Evolutionary conservation across 2,329 filamentous ascomycete genomes (phyloP), one percentile per base, ranked within the genome.

Genomic region (Leptographium flavum): DNA sequence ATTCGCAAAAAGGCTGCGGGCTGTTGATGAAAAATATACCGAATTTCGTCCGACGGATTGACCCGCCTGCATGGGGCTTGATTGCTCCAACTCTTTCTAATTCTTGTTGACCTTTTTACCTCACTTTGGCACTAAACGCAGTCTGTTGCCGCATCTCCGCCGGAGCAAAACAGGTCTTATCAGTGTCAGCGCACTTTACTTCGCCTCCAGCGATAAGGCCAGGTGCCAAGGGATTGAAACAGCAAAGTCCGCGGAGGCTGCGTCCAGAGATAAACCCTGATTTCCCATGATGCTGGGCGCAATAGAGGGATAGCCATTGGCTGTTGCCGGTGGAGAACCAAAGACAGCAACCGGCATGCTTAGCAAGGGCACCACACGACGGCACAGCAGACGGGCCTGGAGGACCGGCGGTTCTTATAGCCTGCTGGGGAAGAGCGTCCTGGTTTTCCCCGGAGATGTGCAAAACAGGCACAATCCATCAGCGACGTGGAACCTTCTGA

Each of bases 111-210:
- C 30, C 37, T 33, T 32, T 27, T 36, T 28, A 25, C 31, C 21
- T 14, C 2, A n/a, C 4, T 43, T 43, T 30, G 21, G 28, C 41
- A 32, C 41, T 43, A 43, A 43, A 17, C 13, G 15, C 23, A 14
- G 28, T 7, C 35, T 14, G 43, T 50, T 32, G 39, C 42, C 44
- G 51, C 47, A 56, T 56, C 54, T 55, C 53, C 54, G 53, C 43
- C n/a, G n/a, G n/a, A n/a, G n/a, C n/a, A n/a, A n/a, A n/a, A n/a
- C n/a, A n/a, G n/a, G n/a, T n/a, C 30, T 42, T 42, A 42, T 42
- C 40, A 14, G 14, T 14, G 8, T 3, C 19, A 7, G 21, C 30
- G 11, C 22, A 9, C 5, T 15, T 13, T 15, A 23, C 6, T 23
- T 9, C 10, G 23, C 6, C 22, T n/a, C 11, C 37, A 22, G 37